Conservation (phyloP, 768 basidiomycete genomes). For the Mycena latifolia region DNA sequence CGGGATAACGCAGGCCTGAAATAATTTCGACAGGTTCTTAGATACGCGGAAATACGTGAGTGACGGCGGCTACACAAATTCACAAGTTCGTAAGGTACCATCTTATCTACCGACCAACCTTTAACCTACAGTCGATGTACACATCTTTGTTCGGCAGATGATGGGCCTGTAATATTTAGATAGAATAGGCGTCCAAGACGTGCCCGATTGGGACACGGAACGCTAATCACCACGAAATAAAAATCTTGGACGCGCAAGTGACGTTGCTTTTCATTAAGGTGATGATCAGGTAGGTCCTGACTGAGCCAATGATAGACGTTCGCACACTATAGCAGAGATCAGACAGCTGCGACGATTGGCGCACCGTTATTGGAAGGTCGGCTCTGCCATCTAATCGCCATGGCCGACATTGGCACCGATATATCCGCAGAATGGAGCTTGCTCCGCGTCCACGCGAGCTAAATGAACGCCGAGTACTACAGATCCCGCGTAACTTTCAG, state of each 20-base stretch:
- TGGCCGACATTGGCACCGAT: conserved; percentile 1
- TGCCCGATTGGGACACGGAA: conserved; percentile 16
- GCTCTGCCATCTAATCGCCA: conserved; percentile 20
- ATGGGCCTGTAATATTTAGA: conserved; percentile 19
- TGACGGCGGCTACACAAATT: conserved; percentile 10
- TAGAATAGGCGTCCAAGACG: conserved; percentile 18
- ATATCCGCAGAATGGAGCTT: conserved; percentile 9
- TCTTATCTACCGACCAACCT: neutral
- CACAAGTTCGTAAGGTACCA: conserved; percentile 15
- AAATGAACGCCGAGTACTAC: conserved; percentile 18
- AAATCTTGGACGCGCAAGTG: conserved; percentile 12
- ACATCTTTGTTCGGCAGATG: conserved; percentile 30
- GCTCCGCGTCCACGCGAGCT: conserved; percentile 8
- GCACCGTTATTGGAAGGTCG: conserved; percentile 8
- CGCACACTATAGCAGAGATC: neutral
- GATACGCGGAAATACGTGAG: conserved; percentile 7
- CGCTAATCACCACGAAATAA: conserved; percentile 43
- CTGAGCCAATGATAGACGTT: conserved; percentile 19
- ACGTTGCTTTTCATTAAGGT: conserved; percentile 31
- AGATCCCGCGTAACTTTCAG: conserved; percentile 29
- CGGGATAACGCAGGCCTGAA: neutral
- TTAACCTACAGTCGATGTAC: neutral
- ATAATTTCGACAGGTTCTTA: conserved; percentile 4
- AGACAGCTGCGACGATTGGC: conserved; percentile 11
- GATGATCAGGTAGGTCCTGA: conserved; percentile 7